Base-by-base conservation (phyloP, 345 rosid species). In the Lagerstroemia speciosa region DNA sequence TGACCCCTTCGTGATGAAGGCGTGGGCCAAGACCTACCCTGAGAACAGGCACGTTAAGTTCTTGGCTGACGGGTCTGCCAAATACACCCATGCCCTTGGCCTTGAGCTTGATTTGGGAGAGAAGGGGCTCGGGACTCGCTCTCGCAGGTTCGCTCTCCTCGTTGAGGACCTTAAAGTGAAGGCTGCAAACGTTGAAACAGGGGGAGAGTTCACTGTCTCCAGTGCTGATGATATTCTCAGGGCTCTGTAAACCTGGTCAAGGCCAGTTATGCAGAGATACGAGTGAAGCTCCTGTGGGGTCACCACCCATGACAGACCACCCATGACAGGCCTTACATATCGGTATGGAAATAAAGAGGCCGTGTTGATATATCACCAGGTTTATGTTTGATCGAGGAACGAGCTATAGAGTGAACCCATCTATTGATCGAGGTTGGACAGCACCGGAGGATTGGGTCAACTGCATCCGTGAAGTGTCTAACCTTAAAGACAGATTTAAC, bases 1-100 rank as follows among this genome's bases (percentile, higher is more conserved):
- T 52, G 99, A 94, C 65, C 91, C 98, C 17, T 91, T 88, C 74
- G 98, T 91, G 84, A 88, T 94, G 98, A 91, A 91, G 79, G 97
- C 95, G 3, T 94, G 99, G 99, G 86, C 96, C 4, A 91, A 94
- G 69, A 88, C 98, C 19, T 91, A 68, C 85, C 95, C 98, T 0
- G 96, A 88, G 77, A 94, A 94, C 90, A 88, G 87, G 81, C 79
- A 88, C 26, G 96, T 91, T 31, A 94, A 88, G 83, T 94, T 94
- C 79, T 77, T 94, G 15, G 96, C 93, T 1, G 98, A 94, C 68
- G 99, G 99, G 15, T 86, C 99, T 0, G 98, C 83, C 9, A 87
- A 76, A 5, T 94, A 88, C 88, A 91, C 96, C 46, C 84, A 87
- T 9, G 85, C 89, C 37, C 90, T 94, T 30, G 98, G 96, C 45